Evolutionary conservation across 2,329 filamentous ascomycete genomes (phyloP).

Genomic region (Sordariomycetes sp.): DNA sequence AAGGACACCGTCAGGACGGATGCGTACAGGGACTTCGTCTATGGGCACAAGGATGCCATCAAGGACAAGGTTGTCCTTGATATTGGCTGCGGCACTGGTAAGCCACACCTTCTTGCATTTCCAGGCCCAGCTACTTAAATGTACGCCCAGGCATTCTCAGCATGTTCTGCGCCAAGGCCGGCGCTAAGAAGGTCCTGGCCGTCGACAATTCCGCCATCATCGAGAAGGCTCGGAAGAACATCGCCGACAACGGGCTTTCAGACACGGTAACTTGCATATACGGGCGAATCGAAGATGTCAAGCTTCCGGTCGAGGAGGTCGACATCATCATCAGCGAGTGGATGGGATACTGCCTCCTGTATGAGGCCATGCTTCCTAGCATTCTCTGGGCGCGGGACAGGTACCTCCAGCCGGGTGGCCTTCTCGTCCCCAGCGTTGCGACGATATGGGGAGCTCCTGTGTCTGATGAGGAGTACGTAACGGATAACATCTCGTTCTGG

Average conservation of each 20-base stretch:
- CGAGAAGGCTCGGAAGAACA: slow-evolving; percentile 70
- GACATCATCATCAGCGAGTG: slow-evolving; percentile 95
- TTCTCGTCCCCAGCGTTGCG: slow-evolving; percentile 78
- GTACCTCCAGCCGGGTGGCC: slow-evolving; percentile 66
- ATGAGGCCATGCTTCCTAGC: slow-evolving; percentile 92
- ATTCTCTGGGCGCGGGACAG: slow-evolving; percentile 79
- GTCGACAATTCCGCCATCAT: slow-evolving; percentile 91
- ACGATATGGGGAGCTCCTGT: slow-evolving; percentile 74
- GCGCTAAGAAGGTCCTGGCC: slow-evolving; percentile 73
- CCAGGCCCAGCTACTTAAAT: slow-evolving; percentile 10
- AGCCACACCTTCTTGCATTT: slow-evolving; percentile 9
- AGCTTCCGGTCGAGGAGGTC: slow-evolving; percentile 63
- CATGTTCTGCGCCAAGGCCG: slow-evolving; percentile 89
- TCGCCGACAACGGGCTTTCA: slow-evolving; percentile 66
- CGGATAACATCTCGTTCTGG: slow-evolving; percentile 76
- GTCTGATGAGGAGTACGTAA: slow-evolving; percentile 62
- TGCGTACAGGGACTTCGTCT: slow-evolving; percentile 89
- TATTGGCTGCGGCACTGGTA: slow-evolving; percentile 69
- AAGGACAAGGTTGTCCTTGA: slow-evolving; percentile 78
- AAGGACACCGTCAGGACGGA: slow-evolving; percentile 83
- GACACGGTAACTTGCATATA: slow-evolving; percentile 65
- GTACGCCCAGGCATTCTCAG: slow-evolving; percentile 57
- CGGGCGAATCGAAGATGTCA: slow-evolving; percentile 81
- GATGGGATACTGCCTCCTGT: slow-evolving; percentile 93
- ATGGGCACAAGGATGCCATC: slow-evolving; percentile 80